Evolutionary conservation across 176 grass and related monocot species (phyloP).

Genomic region (Areca catechu): DNA sequence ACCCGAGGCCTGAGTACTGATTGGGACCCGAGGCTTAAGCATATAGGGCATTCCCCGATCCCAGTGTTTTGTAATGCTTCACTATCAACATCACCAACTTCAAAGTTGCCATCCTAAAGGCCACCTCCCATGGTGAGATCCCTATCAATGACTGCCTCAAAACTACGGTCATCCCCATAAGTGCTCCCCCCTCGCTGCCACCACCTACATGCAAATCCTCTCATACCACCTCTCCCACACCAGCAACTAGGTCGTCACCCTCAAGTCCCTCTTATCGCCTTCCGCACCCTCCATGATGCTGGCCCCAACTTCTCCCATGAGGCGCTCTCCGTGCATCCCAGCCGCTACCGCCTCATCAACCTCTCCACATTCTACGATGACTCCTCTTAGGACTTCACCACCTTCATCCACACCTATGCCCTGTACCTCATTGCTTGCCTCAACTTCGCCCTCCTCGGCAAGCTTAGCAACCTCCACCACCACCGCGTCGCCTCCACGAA

Average conservation of each 20-base stretch:
- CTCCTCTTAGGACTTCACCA: conserved; percentile 31
- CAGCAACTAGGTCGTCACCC: too few species aligned
- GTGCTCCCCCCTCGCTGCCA: conserved; percentile 13
- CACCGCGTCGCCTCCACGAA: neutral
- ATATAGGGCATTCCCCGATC: too few species aligned
- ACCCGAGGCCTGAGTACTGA: too few species aligned
- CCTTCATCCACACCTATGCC: conserved; percentile 23
- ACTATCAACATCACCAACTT: too few species aligned
- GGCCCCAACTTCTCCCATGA: conserved; percentile 24
- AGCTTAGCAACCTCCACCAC: conserved; percentile 13
- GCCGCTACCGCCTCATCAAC: conserved; percentile 21
- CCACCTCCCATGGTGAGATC: too few species aligned
- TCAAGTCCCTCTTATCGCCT: too few species aligned
- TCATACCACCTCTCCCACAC: conserved; percentile 29
- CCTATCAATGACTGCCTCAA: conserved; percentile 13
- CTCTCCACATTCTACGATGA: conserved; percentile 27
- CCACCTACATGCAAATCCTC: conserved; percentile 16
- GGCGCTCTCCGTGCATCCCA: neutral
- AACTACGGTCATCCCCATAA: conserved; percentile 15
- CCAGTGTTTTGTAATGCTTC: too few species aligned
- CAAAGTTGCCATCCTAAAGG: too few species aligned
- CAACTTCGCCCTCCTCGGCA: conserved; percentile 19
- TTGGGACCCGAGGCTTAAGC: too few species aligned
- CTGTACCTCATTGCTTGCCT: conserved; percentile 31
- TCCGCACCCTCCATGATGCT: too few species aligned